These are phyloP conservation scores for Monosporascus sp. DNA, from an alignment of 2,329 filamentous ascomycete species.

Conservation along the genomic window DNA sequence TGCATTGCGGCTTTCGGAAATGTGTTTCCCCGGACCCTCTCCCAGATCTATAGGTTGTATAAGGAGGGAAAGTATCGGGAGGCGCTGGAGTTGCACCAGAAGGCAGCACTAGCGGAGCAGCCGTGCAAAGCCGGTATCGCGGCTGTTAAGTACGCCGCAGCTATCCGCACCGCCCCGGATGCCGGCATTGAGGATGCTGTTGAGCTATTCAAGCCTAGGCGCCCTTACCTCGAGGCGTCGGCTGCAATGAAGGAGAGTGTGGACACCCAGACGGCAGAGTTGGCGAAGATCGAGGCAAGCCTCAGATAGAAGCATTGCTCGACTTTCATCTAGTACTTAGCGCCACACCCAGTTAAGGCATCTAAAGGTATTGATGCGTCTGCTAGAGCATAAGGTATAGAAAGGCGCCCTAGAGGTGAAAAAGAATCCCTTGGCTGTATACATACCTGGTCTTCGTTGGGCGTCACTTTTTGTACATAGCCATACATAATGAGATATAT, in stretches of 20 bases:
- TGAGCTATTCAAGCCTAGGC: constrained; percentile 52
- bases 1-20: constrained; percentile 61
- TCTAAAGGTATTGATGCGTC: too few species aligned
- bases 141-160: constrained; percentile 62
- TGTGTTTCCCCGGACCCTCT: constrained; percentile 52
- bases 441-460: too few species aligned
- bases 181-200: constrained; percentile 57
- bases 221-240: constrained; percentile 51
- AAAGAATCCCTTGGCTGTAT: too few species aligned
- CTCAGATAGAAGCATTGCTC: constrained; percentile 3
- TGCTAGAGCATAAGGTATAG: too few species aligned
- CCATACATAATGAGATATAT: too few species aligned
- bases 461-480: too few species aligned
- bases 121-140: constrained; percentile 63
- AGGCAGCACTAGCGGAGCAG: constrained; percentile 60
- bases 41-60: constrained; percentile 57
- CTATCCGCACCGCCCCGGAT: constrained; percentile 50
- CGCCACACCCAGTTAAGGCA: neutral
- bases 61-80: constrained; percentile 50
- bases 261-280: constrained; percentile 32
- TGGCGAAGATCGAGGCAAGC: constrained; percentile 24
- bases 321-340: neutral
- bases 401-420: too few species aligned
- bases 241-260: constrained; percentile 40
- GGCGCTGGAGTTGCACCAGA: constrained; percentile 55